A percentile compares a stretch with the other conserved stretches of the same genome.
These are phyloP conservation scores for apple (Malus domestica) DNA, from an alignment of 306 rosid species.

Conservation along the genomic window DNA sequence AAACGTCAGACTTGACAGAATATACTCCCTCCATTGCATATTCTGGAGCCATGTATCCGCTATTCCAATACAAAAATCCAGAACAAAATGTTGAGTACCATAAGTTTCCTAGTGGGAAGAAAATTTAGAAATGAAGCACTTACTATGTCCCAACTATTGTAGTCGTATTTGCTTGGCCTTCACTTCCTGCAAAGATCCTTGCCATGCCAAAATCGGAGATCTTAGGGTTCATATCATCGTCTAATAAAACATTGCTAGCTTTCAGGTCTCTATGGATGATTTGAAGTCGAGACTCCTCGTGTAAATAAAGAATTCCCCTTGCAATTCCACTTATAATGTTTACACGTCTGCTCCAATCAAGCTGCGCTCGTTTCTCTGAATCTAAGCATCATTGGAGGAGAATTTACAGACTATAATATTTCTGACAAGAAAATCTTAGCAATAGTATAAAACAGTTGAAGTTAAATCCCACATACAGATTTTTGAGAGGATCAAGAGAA, in stretches of 20 bases:
- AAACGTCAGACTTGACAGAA: constrained; percentile 39
- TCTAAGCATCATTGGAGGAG: background rate
- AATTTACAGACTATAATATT: background rate
- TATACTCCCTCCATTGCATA: constrained; percentile 36
- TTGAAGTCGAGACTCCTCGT: constrained; percentile 53
- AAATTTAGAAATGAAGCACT: constrained; percentile 6
- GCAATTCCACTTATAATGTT: constrained; percentile 35
- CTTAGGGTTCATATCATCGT: constrained; percentile 46
- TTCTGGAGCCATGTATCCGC: constrained; percentile 55
- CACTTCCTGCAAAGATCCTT: constrained; percentile 38
- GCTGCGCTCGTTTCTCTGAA: background rate
- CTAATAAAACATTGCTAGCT: constrained; percentile 48
- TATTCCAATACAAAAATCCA: background rate
- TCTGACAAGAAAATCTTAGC: no score
- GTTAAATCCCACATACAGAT: background rate
- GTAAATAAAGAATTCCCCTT: constrained; percentile 32
- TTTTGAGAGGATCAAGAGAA: background rate
- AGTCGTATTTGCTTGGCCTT: constrained; percentile 31
- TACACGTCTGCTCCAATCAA: constrained; percentile 53
- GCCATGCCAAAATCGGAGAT: constrained; percentile 78
- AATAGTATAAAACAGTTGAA: background rate
- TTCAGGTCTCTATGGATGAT: constrained; percentile 64
- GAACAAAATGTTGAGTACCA: background rate
- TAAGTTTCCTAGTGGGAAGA: background rate
- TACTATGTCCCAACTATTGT: constrained; percentile 65